Evolutionary conservation across 2,329 filamentous ascomycete genomes (phyloP).

Genomic region (Hysterium pulicare): DNA sequence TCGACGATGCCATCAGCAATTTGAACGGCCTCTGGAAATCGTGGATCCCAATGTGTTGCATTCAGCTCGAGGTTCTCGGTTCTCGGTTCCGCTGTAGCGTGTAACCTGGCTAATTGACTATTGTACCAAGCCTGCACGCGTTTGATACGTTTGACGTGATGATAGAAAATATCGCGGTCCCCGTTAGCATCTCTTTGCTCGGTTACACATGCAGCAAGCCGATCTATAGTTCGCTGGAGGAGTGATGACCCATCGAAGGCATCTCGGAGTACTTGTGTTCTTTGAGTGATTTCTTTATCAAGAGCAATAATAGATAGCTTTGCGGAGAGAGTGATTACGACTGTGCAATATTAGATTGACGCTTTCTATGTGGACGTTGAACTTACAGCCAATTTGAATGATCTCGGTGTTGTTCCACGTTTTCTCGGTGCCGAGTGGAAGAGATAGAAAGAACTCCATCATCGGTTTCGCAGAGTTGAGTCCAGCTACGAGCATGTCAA

Average conservation of each 20-base stretch:
- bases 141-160: background rate
- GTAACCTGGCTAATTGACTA: background rate
- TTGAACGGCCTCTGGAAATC: background rate
- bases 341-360: no score
- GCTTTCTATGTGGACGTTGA: no score
- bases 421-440: background rate
- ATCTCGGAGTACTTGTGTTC: background rate
- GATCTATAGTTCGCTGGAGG: background rate
- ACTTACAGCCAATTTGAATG: background rate
- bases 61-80: background rate
- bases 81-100: background rate
- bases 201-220: background rate
- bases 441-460: background rate
- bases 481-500: background rate
- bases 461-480: background rate
- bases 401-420: background rate
- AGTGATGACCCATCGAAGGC: background rate
- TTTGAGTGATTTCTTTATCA: background rate
- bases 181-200: background rate
- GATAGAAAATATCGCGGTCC: background rate
- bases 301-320: background rate
- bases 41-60: background rate
- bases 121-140: slow-evolving; percentile 1
- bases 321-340: background rate
- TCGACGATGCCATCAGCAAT: background rate